Base-by-base conservation (phyloP, 1,139 yeast genomes). In the Blastobotrys petasosporus region DNA sequence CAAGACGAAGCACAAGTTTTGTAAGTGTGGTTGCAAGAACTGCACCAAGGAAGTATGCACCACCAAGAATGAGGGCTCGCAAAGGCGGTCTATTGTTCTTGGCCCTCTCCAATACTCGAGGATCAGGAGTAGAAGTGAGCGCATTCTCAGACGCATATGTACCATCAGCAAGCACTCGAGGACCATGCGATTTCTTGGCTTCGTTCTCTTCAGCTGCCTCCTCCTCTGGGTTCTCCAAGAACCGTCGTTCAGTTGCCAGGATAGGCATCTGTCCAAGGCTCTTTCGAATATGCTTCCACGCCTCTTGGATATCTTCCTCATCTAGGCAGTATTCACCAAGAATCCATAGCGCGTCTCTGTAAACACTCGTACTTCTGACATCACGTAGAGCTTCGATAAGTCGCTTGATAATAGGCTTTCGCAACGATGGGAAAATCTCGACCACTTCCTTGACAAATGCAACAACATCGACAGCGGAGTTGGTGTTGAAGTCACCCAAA, bases 61-160 rank as follows among this genome's bases (percentile, higher is more conserved):
- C 97, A 44, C 77, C 81, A 52, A 90, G 72, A 51, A 94, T 79
- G 47, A 88, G 78, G 53, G 81, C 79, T 63, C 98, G 84, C 56
- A 94, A 70, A 44, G 95, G 87, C 33, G 94, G 88, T 34, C 72
- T 66, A 39, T 67, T 70, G 15, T 57, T 51, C 44, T 58, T 58
- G 34, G 65, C 66, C 28, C 56, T 57, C 13, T 66, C 69, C n/a
- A 59, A 51, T 10, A 63, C 64, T 5, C 61, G 54, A 3, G 54
- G 53, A 25, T 59, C 61, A 10, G 59, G 57, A n/a, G 56, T 56
- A 11, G 45, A 54, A 4, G 85, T 79, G 50, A 87, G 74, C 0
- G 97, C 97, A 57, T 81, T 82, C 67, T 94, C 98, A 30, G 97
- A 85, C 29, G 98, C 98, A 68, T 94, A 94, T 1, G 99, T 94